Conservation (phyloP, 176 grass and related monocot species). For the Phragmites australis region DNA sequence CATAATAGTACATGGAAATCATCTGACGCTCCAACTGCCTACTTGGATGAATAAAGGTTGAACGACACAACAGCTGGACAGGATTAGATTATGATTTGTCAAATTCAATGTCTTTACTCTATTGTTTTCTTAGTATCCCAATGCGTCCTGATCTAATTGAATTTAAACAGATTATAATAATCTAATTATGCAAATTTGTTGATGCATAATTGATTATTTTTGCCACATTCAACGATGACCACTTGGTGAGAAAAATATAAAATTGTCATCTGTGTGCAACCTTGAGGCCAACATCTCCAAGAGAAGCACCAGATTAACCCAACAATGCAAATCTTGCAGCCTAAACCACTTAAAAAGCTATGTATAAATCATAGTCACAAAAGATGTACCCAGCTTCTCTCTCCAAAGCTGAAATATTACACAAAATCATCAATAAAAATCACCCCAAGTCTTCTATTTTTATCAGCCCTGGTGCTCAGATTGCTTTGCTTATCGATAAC, state of each 20-base stretch:
- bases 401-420: background rate
- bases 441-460: background rate
- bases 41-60: background rate
- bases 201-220: too few relatives aligned
- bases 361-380: background rate
- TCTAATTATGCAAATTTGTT: background rate
- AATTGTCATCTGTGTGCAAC: background rate
- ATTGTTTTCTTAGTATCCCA: background rate
- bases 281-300: background rate
- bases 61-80: background rate
- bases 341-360: background rate
- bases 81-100: background rate
- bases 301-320: conserved; percentile 8
- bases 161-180: conserved; percentile 2
- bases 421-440: background rate
- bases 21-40: conserved; percentile 5
- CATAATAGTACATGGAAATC: background rate
- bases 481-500: background rate
- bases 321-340: background rate
- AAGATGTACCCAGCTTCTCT: conserved; percentile 3
- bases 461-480: background rate
- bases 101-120: background rate
- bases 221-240: background rate
- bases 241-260: background rate
- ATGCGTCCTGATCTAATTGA: background rate